Conservation (phyloP, 2,329 filamentous ascomycete species). For the Akanthomyces muscarius region DNA sequence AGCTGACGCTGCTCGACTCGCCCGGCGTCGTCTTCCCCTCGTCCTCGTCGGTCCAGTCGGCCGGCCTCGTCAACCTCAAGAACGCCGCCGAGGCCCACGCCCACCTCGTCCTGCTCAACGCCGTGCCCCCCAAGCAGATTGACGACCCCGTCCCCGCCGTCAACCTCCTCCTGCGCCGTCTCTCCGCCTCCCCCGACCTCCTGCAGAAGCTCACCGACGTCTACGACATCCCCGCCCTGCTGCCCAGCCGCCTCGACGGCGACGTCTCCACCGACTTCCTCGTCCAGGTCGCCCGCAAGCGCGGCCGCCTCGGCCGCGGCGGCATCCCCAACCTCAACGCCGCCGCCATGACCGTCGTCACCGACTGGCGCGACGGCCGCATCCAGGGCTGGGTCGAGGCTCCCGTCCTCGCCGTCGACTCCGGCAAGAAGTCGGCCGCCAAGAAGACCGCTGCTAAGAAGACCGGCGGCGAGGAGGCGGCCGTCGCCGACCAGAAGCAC, state of each 20-base stretch:
- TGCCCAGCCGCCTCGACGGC: slow-evolving; percentile 60
- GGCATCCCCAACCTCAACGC: slow-evolving; percentile 84
- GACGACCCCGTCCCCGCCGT: slow-evolving; percentile 88
- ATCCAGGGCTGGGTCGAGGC: slow-evolving; percentile 90
- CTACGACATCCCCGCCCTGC: slow-evolving; percentile 79
- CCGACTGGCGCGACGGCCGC: slow-evolving; percentile 93
- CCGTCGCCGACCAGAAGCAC: slow-evolving; percentile 67
- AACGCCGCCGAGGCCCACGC: slow-evolving; percentile 71
- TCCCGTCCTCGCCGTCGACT: slow-evolving; percentile 60
- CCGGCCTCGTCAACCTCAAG: slow-evolving; percentile 48
- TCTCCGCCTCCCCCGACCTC: slow-evolving; percentile 69
- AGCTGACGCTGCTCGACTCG: slow-evolving; percentile 88
- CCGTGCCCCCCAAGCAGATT: slow-evolving; percentile 89
- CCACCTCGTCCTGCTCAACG: slow-evolving; percentile 82
- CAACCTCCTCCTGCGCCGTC: slow-evolving; percentile 72
- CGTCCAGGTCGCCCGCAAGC: slow-evolving; percentile 89
- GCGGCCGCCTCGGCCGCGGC: slow-evolving; percentile 81
- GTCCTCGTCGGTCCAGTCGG: slow-evolving; percentile 38
- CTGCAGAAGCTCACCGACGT: slow-evolving; percentile 75
- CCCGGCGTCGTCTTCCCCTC: slow-evolving; percentile 93
- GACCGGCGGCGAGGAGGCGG: slow-evolving; percentile 40
- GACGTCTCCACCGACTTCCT: slow-evolving; percentile 87
- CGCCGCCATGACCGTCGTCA: slow-evolving; percentile 88
- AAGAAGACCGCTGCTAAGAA: slow-evolving; percentile 34
- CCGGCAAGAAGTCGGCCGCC: slow-evolving; percentile 26